Base-by-base conservation (phyloP, 1,284 basidiomycete species). In the Cutaneotrichosporon spelunceum region DNA sequence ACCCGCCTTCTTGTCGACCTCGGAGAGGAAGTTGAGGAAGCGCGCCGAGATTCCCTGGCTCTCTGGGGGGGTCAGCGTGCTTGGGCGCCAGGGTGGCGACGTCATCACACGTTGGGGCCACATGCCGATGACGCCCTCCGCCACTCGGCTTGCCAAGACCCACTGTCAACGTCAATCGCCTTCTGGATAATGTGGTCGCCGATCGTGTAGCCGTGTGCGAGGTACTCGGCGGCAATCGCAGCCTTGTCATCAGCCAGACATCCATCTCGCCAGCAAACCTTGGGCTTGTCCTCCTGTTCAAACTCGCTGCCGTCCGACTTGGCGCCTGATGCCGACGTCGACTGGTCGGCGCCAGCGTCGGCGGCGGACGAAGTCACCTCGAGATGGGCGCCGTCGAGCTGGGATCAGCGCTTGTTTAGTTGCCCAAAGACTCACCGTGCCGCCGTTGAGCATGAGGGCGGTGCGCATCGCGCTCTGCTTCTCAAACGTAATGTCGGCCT, bases 151-250 rank as follows among this genome's bases (percentile, higher is more conserved):
- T n/a, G n/a, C n/a, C n/a, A n/a, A n/a, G n/a, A 33, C 30, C 13
- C 69, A 90, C 89, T 80, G 79, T 95, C 92, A 56, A 93, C 81
- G 63, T 93, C 90, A 72, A 97, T 96, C 26, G 93, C 91, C 65
- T 87, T 86, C 68, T 89, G 83, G 53, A 96, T 82, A 66, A 93
- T 84, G 60, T 84, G 76, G 74, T 96, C 93, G 24, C 87, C 87
- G 44, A 96, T 83, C 52, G 75, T 74, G 80, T 96, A 96, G 2
- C 93, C 93, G 73, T 85, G 86, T 42, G 78, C 77, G 61, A 97
- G 85, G 78, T 93, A 92, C 77, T 95, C 93, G 42, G 93, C 93
- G 23, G 88, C 88, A 70, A 94, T 90, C 49, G 72, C 72, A 82
- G 72, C 69, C 71, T 71, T 44, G 47, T 57, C 24, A 59, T 70